Conservation (phyloP, 2,329 filamentous ascomycete genomes). For the Hyphodiscus sp. region DNA sequence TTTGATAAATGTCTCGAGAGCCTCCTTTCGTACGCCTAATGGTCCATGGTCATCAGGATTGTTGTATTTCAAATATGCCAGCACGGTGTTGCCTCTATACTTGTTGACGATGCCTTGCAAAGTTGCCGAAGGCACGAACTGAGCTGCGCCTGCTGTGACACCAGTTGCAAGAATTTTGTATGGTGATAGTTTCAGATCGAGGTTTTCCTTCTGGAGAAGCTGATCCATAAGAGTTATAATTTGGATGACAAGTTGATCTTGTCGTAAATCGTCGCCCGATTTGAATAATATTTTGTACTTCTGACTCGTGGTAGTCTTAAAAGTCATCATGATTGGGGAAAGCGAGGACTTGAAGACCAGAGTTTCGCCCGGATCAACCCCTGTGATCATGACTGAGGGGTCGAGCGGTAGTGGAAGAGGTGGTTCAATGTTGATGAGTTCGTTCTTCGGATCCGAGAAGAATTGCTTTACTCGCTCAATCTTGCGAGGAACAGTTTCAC, state of each 20-base stretch:
- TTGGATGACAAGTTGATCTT: slow-evolving; percentile 94
- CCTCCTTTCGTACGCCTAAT: slow-evolving; percentile 82
- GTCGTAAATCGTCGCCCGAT: slow-evolving; percentile 88
- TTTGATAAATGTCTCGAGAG: slow-evolving; percentile 90
- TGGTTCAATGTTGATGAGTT: slow-evolving; percentile 74
- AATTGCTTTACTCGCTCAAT: slow-evolving; percentile 79
- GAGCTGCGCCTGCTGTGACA: slow-evolving; percentile 80
- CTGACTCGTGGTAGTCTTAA: slow-evolving; percentile 70
- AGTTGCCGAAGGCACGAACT: slow-evolving; percentile 83
- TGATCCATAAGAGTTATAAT: slow-evolving; percentile 99
- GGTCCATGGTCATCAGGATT: slow-evolving; percentile 81
- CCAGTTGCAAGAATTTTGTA: slow-evolving; percentile 96
- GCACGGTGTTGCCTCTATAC: slow-evolving; percentile 65
- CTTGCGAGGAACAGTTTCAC: slow-evolving; percentile 67
- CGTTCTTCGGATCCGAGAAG: slow-evolving; percentile 83
- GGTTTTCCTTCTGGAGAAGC: slow-evolving; percentile 87
- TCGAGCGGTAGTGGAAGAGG: slow-evolving; percentile 85
- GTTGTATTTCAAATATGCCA: slow-evolving; percentile 81
- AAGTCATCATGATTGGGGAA: slow-evolving; percentile 83
- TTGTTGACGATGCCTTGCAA: slow-evolving; percentile 79
- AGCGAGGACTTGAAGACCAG: slow-evolving; percentile 94
- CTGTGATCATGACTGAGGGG: slow-evolving; percentile 70
- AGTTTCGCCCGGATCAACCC: slow-evolving; percentile 76
- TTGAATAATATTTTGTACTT: slow-evolving; percentile 96
- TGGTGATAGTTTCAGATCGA: slow-evolving; percentile 89